Conservation (phyloP, 148 eudicot species). For the Camellia sinensis region DNA sequence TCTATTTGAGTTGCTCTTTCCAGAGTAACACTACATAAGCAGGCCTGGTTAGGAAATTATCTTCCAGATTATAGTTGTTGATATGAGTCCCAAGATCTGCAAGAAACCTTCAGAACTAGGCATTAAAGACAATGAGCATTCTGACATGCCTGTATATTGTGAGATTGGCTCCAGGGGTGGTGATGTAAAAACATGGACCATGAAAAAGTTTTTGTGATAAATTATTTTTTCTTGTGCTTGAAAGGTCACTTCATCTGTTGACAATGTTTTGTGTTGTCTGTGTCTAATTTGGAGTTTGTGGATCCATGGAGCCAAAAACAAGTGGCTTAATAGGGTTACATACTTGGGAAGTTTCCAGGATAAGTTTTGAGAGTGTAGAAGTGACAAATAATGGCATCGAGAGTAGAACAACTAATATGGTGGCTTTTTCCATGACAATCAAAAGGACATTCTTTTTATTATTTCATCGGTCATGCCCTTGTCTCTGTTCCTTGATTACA, state of each 20-base stretch:
- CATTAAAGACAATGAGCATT: not conserved
- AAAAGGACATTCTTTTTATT: no score
- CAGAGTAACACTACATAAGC: not conserved
- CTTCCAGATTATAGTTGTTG: not conserved
- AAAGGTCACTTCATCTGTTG: not conserved
- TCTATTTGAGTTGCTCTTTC: not conserved
- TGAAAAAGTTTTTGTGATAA: not conserved
- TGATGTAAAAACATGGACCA: constrained; percentile 5
- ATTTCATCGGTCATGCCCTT: no score
- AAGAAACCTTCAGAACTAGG: not conserved
- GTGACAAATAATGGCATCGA: not conserved
- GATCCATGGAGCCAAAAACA: not conserved
- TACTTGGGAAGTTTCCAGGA: not conserved
- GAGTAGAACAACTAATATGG: not conserved
- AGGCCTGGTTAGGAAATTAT: not conserved
- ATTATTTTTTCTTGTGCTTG: not conserved
- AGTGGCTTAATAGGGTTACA: not conserved
- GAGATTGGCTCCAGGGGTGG: not conserved
- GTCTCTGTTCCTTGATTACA: no score
- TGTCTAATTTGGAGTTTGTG: constrained; percentile 1
- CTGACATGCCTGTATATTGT: not conserved
- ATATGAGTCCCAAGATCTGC: not conserved
- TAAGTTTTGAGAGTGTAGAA: not conserved
- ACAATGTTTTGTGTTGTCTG: not conserved
- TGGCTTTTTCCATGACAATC: no score